A percentile compares a stretch with the other conserved stretches of the same genome.
Evolutionary conservation across 176 grass and related monocot genomes (phyloP).

Genomic region (Phyllostachys edulis): DNA sequence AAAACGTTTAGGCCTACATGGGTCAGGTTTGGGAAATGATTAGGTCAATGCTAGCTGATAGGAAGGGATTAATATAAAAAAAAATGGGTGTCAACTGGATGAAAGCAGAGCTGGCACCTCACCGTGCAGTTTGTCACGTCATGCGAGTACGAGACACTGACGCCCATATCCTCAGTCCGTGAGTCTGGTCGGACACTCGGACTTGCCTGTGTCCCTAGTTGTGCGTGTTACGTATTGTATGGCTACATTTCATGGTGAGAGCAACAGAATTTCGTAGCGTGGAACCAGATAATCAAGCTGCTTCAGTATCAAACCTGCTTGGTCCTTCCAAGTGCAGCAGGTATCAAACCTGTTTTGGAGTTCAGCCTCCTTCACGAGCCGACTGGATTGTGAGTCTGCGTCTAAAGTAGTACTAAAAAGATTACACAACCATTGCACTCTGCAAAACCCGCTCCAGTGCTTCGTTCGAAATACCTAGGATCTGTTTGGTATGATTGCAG

Average conservation of each 20-base stretch:
- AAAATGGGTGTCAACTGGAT: not conserved
- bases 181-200: not conserved
- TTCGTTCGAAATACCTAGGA: too few species aligned
- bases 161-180: not conserved
- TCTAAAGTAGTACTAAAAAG: too few species aligned
- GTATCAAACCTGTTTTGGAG: too few species aligned
- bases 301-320: not conserved
- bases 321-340: not conserved
- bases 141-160: not conserved
- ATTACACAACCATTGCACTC: too few species aligned
- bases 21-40: not conserved
- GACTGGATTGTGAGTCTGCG: too few species aligned
- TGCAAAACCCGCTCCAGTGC: too few species aligned
- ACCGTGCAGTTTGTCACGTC: conserved; percentile 17
- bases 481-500: too few species aligned
- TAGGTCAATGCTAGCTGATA: not conserved
- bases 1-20: not conserved
- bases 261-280: not conserved
- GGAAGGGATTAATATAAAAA: not conserved
- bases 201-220: not conserved
- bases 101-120: not conserved
- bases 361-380: too few species aligned
- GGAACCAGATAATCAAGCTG: not conserved
- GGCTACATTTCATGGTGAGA: not conserved
- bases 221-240: not conserved